These are phyloP conservation scores for Sclerotinia nivalis DNA, from an alignment of 2,329 filamentous ascomycete species.

Conservation along the genomic window DNA sequence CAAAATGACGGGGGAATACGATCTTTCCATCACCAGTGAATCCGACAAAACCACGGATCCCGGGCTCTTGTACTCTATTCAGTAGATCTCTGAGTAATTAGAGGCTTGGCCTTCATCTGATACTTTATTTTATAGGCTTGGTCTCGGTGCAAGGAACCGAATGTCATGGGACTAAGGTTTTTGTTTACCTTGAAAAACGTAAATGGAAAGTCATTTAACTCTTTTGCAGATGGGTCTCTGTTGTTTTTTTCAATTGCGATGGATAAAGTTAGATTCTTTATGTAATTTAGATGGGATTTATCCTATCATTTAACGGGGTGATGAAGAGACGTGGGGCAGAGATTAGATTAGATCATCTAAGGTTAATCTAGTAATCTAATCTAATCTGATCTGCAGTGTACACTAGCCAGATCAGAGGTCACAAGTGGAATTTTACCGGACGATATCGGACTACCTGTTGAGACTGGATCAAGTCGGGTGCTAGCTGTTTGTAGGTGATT, in stretches of 20 bases:
- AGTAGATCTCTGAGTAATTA: not conserved
- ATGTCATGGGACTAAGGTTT: not conserved
- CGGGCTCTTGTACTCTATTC: not conserved
- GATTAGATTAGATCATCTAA: not conserved
- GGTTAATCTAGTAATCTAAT: not conserved
- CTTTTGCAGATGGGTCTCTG: not conserved
- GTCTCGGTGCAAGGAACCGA: not conserved
- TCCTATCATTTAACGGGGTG: not conserved
- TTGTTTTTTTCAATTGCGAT: not conserved
- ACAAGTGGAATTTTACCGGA: not conserved
- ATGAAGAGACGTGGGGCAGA: not conserved
- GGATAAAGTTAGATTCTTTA: not conserved
- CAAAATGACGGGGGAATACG: fast-evolving
- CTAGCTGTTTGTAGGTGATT: not conserved
- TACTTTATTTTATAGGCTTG: no score
- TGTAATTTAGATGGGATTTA: not conserved
- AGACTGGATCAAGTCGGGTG: not conserved
- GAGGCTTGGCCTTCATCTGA: not conserved
- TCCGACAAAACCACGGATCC: not conserved
- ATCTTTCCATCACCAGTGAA: not conserved
- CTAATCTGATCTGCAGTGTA: constrained; percentile 1
- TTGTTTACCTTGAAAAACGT: not conserved
- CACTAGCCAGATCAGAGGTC: not conserved
- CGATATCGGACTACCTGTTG: not conserved
- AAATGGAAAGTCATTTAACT: not conserved